Base-by-base conservation (phyloP, 176 grass and related monocot species). In the Cenchrus fungigraminus region DNA sequence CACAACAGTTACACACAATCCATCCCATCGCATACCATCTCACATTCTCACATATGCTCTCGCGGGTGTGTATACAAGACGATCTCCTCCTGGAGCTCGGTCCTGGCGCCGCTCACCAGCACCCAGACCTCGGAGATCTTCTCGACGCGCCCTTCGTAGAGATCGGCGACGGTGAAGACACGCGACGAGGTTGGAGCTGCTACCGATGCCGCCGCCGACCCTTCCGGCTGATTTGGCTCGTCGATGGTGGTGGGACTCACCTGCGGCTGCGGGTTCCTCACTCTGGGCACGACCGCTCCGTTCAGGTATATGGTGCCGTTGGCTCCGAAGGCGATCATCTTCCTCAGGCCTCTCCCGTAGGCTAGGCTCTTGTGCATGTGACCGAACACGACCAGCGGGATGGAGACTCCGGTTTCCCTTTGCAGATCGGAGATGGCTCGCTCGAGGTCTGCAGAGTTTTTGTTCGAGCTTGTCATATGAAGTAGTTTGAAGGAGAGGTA, bases 351-450 rank as follows among this genome's bases (percentile, higher is more conserved):
- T 60, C 85, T 89, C 57, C 93, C 62, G 4, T 94, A 94, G 74
- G 91, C 91, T 45, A 98, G 56, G 64, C 78, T 85, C 82, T 98
- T 95, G 86, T 98, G 97, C 97, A 98, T 96, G 84, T 98, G 97
- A 17, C 93, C 93, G 2, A 98, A 98, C 76, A 98, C 82, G 4
- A 96, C 93, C 54, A 99, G 78, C 3, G 97, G 91, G 47, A 99
- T 94, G 10, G 74, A 86, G 74, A 96, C 86, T 67, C 84, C 6
- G 1, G 83, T 85, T 77, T 91, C 80, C 46, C 66, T 91, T 82
- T 96, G 93, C 52, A 96, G 59, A 43, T 95, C 65, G 0, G 86
- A 96, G 82, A 99, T 91, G 22, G 97, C 91, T 74, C 53, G 86
- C 63, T 91, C 91, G 20, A 95, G 86, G 88, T 98, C 93, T 95